Evolutionary conservation across 768 basidiomycete genomes (phyloP).

Genomic region (Cubamyces lactineus): DNA sequence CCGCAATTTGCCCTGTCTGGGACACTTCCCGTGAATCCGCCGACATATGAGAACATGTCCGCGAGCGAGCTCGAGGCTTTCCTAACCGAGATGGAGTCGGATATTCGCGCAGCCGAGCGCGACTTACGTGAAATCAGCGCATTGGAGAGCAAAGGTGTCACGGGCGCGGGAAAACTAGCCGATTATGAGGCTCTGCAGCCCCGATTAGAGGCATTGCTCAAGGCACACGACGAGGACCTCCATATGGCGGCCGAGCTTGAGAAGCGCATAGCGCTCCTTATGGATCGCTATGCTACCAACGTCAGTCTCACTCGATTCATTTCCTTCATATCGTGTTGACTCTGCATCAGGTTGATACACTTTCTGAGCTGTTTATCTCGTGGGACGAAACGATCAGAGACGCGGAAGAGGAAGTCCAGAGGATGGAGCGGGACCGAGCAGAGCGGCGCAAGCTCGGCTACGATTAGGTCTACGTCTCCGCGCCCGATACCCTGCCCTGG

Average conservation of each 20-base stretch:
- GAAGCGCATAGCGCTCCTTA: slow-evolving; percentile 60
- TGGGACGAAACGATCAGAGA: slow-evolving; percentile 82
- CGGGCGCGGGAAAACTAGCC: slow-evolving; percentile 70
- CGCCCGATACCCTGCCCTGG: slow-evolving; percentile 4
- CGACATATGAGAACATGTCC: slow-evolving; percentile 67
- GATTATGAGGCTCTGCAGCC: slow-evolving; percentile 69
- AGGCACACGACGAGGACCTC: slow-evolving; percentile 62
- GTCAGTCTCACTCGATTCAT: slow-evolving; percentile 42
- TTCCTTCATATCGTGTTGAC: neutral
- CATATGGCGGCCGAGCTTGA: slow-evolving; percentile 64
- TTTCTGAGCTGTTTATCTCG: slow-evolving; percentile 82
- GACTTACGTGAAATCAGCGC: slow-evolving; percentile 79
- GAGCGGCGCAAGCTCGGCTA: slow-evolving; percentile 67
- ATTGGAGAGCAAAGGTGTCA: slow-evolving; percentile 70
- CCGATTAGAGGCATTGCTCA: slow-evolving; percentile 63
- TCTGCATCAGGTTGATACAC: slow-evolving; percentile 63
- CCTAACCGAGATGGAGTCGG: slow-evolving; percentile 79
- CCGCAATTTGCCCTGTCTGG: slow-evolving; percentile 80
- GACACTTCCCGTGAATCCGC: slow-evolving; percentile 48
- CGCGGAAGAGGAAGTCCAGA: slow-evolving; percentile 60
- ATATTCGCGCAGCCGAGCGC: slow-evolving; percentile 80
- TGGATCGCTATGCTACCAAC: slow-evolving; percentile 72
- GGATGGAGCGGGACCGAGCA: slow-evolving; percentile 61
- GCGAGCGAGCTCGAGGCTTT: slow-evolving; percentile 70
- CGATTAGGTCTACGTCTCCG: slow-evolving; percentile 36